phyloP scores from a whole-genome alignment of 2,329 filamentous ascomycete genomes.

The Penicillium sp. region DNA sequence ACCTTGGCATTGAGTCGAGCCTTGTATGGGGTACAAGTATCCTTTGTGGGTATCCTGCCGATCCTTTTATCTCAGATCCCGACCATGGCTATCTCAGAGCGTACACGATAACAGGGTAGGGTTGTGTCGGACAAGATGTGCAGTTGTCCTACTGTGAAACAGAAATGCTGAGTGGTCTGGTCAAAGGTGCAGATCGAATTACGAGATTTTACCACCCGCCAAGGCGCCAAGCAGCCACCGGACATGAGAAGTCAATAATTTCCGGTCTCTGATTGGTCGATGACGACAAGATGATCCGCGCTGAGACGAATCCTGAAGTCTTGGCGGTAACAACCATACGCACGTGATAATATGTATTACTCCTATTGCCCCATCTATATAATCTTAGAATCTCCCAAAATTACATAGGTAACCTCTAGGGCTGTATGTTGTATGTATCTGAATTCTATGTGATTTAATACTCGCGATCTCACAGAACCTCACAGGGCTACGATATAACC shows the following conservation, averaged over 20 bases:
- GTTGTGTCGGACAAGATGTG: constrained; percentile 6
- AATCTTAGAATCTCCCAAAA: neutral
- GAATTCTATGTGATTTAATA: neutral
- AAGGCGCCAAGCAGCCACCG: constrained; percentile 23
- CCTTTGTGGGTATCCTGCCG: neutral
- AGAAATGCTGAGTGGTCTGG: constrained; percentile 2
- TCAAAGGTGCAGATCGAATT: constrained; percentile 14
- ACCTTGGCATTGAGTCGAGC: constrained; percentile 30
- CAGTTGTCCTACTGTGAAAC: neutral
- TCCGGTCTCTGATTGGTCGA: constrained; percentile 14
- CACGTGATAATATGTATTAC: constrained; percentile 13
- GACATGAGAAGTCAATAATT: constrained; percentile 4
- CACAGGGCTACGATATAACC: neutral
- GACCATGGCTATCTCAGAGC: neutral
- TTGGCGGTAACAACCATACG: constrained; percentile 17
- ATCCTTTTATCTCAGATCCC: neutral
- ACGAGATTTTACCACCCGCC: constrained; percentile 24
- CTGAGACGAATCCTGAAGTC: constrained; percentile 8
- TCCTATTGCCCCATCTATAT: neutral
- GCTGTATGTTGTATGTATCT: too few species aligned
- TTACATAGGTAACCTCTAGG: neutral
- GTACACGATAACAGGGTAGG: neutral
- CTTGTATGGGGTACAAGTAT: constrained; percentile 5
- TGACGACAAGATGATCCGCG: constrained; percentile 7
- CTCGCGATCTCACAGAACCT: neutral